A percentile compares a stretch with the other conserved stretches of the same genome.
phyloP scores from a whole-genome alignment of 2,329 filamentous ascomycete genomes.

The Colletotrichum somersetense region DNA sequence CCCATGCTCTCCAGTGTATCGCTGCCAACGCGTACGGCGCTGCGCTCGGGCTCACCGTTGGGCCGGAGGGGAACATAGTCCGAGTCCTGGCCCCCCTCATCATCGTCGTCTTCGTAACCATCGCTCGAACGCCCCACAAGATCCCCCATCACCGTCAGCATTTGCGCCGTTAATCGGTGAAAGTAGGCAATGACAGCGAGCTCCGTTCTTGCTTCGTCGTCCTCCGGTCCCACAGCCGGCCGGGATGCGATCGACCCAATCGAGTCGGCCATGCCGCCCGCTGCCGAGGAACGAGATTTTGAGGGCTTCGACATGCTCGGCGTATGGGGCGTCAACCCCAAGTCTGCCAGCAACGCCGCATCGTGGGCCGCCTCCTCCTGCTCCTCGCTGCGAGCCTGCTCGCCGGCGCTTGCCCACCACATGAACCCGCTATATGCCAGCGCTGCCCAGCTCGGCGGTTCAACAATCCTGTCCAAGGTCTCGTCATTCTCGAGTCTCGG shows the following conservation, averaged over 20 bases:
- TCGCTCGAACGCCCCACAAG: constrained; percentile 66
- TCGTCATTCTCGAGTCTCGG: constrained; percentile 57
- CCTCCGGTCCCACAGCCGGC: constrained; percentile 43
- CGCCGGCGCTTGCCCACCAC: constrained; percentile 90
- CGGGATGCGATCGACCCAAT: constrained; percentile 57
- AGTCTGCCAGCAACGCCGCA: constrained; percentile 66
- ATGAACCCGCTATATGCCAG: constrained; percentile 87
- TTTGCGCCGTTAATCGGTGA: constrained; percentile 77
- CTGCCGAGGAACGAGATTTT: constrained; percentile 47
- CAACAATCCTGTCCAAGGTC: constrained; percentile 67
- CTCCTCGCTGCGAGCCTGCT: constrained; percentile 73
- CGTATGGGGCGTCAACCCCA: constrained; percentile 46
- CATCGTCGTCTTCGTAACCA: constrained; percentile 56
- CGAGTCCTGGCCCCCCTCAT: constrained; percentile 50
- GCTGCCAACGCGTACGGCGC: constrained; percentile 68
- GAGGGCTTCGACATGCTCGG: constrained; percentile 48
- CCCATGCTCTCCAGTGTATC: constrained; percentile 79
- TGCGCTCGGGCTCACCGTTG: constrained; percentile 45
- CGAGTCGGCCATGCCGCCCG: constrained; percentile 57
- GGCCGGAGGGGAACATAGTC: constrained; percentile 47
- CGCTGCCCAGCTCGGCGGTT: constrained; percentile 76
- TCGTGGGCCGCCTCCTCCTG: constrained; percentile 70
- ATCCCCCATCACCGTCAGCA: constrained; percentile 73
- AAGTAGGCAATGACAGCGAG: constrained; percentile 85
- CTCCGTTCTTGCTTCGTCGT: constrained; percentile 66